Conservation (phyloP, 495 filamentous ascomycete genomes). For the Poronia punctata region DNA sequence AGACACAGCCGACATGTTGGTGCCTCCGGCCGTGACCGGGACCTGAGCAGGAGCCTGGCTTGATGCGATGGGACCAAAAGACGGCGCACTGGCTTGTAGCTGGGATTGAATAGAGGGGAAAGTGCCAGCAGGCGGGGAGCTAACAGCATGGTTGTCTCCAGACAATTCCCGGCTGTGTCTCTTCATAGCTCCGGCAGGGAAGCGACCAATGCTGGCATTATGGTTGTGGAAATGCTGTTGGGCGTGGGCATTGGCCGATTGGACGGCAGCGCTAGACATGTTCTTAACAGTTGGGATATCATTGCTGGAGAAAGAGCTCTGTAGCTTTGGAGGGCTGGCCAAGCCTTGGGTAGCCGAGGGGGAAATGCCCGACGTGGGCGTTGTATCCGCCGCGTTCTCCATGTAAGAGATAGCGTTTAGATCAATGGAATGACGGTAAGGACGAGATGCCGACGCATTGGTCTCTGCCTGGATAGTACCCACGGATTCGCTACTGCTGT, state of each 20-base stretch:
- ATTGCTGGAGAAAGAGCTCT: conserved; percentile 83
- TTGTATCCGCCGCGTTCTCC: conserved; percentile 20
- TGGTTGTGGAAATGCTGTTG: conserved; percentile 79
- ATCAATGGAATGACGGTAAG: conserved; percentile 51
- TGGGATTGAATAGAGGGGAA: conserved; percentile 54
- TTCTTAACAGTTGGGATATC: conserved; percentile 82
- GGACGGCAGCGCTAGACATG: conserved; percentile 23
- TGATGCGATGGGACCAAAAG: conserved; percentile 52
- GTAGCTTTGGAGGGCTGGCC: conserved; percentile 59
- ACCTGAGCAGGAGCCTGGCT: conserved; percentile 24
- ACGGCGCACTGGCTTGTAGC: conserved; percentile 70
- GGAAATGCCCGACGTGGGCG: conserved; percentile 27
- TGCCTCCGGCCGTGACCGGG: conserved; percentile 24
- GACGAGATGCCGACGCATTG: conserved; percentile 36
- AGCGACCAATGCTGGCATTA: conserved; percentile 72
- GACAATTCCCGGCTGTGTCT: conserved; percentile 65
- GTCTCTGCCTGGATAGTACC: conserved; percentile 22
- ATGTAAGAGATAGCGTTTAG: conserved; percentile 34
- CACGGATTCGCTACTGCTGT: conserved; percentile 25
- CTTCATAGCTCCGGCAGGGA: conserved; percentile 54
- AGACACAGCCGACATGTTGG: conserved; percentile 23
- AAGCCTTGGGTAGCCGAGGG: conserved; percentile 34
- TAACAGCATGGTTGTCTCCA: conserved; percentile 30
- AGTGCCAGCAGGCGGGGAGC: conserved; percentile 39
- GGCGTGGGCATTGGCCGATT: conserved; percentile 52